Conservation (phyloP, 345 rosid genomes). For the Firmiana major region DNA sequence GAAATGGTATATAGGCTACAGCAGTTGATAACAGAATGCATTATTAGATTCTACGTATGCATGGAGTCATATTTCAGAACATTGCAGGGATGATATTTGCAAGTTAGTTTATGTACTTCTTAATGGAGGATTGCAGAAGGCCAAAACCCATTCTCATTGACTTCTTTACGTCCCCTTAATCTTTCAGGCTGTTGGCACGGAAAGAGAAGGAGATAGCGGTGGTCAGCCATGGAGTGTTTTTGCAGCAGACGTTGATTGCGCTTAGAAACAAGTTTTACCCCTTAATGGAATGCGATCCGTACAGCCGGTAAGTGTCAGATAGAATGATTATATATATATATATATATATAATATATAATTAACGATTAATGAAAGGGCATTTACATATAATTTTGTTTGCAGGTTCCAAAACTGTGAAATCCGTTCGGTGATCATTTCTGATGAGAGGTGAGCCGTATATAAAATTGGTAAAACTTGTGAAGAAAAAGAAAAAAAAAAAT, state of each 20-base stretch:
- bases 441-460: constrained; percentile 24
- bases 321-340: too few species aligned
- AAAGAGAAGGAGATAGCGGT: constrained; percentile 78
- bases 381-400: not conserved
- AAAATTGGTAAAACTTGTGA: too few species aligned
- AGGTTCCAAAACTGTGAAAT: constrained; percentile 61
- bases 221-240: constrained; percentile 70
- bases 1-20: constrained; percentile 35
- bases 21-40: too few species aligned
- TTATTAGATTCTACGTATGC: too few species aligned
- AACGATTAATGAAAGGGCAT: not conserved
- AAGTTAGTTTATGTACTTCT: not conserved
- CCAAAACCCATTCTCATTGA: too few species aligned
- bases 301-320: constrained; percentile 29
- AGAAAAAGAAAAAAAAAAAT: too few species aligned
- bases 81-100: too few species aligned
- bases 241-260: constrained; percentile 42
- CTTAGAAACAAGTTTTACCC: constrained; percentile 13
- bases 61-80: too few species aligned
- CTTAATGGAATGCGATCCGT: constrained; percentile 21
- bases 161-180: not conserved
- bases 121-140: too few species aligned
- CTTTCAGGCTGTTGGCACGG: constrained; percentile 59
- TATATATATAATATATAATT: not conserved
- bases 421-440: constrained; percentile 38